Evolutionary conservation across 1,284 basidiomycete species (phyloP).

Genomic region (Puccinia polysora): DNA sequence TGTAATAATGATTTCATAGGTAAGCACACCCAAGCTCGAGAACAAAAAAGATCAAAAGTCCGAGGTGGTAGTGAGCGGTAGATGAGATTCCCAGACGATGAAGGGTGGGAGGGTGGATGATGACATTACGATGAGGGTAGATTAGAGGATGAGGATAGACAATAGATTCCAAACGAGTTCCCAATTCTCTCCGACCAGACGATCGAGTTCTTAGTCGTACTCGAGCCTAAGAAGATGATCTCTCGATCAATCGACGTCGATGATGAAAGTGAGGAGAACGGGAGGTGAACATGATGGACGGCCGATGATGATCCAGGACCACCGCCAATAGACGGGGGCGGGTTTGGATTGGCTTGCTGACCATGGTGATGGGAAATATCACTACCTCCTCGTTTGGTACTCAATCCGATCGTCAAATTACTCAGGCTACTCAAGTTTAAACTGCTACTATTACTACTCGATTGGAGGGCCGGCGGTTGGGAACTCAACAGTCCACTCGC

Average conservation of each 20-base stretch:
- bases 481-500: no score
- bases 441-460: not conserved
- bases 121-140: no score
- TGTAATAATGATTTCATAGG: no score
- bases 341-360: not conserved
- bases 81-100: no score
- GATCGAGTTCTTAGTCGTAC: not conserved
- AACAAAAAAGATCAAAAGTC: no score
- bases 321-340: not conserved
- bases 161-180: conserved; percentile 27
- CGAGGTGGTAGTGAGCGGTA: no score
- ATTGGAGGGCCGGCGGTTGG: no score
- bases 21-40: no score
- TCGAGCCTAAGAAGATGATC: conserved; percentile 25
- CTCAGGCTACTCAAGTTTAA: conserved; percentile 3
- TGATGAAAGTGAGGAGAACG: no score
- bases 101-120: no score
- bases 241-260: conserved; percentile 17
- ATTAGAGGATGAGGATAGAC: not conserved
- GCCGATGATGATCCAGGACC: not conserved
- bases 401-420: conserved; percentile 1
- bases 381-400: conserved; percentile 5
- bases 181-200: conserved; percentile 36
- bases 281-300: no score
- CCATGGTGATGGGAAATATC: not conserved